phyloP scores from a whole-genome alignment of 2,329 filamentous ascomycete genomes.

The Alternaria rosae region DNA sequence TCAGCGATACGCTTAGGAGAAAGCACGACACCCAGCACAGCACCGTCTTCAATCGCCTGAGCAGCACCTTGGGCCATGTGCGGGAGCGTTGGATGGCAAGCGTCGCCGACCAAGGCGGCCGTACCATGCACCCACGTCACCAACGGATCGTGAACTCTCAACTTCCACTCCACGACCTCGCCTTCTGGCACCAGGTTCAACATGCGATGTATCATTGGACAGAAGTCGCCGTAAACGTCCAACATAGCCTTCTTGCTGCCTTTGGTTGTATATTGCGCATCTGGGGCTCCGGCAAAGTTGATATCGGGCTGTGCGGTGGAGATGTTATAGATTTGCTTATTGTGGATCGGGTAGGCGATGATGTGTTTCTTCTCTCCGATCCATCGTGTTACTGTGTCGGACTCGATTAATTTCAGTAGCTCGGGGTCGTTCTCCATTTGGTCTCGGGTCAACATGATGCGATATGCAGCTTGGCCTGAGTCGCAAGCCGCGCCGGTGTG shows the following conservation, averaged over 20 bases:
- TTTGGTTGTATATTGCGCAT: slow-evolving; percentile 69
- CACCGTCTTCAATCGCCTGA: slow-evolving; percentile 70
- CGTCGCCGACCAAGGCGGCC: slow-evolving; percentile 65
- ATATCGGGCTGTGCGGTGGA: slow-evolving; percentile 68
- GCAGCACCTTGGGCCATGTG: slow-evolving; percentile 71
- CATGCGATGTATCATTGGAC: slow-evolving; percentile 67
- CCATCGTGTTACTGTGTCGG: slow-evolving; percentile 75
- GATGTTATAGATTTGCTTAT: slow-evolving; percentile 72
- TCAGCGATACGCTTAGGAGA: slow-evolving; percentile 56
- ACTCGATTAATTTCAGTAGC: slow-evolving; percentile 70
- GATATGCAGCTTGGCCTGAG: slow-evolving; percentile 79
- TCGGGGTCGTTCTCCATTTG: slow-evolving; percentile 73
- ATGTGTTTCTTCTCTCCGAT: slow-evolving; percentile 78
- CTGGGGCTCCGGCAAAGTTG: slow-evolving; percentile 64
- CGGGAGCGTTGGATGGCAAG: slow-evolving; percentile 69
- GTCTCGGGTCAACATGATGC: slow-evolving; percentile 75
- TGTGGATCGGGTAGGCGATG: slow-evolving; percentile 77
- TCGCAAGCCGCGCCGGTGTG: slow-evolving; percentile 66
- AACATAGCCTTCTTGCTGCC: slow-evolving; percentile 69
- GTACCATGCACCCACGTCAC: slow-evolving; percentile 66
- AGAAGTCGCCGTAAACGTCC: slow-evolving; percentile 66
- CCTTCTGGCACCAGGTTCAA: slow-evolving; percentile 68
- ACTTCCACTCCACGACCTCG: slow-evolving; percentile 72
- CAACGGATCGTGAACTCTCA: slow-evolving; percentile 68
- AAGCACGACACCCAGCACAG: slow-evolving; percentile 62